Percentiles rank a stretch among this genome's conserved stretches.
Conservation (phyloP, 2,329 filamentous ascomycete genomes). For the Fusarium oligoseptatum region DNA sequence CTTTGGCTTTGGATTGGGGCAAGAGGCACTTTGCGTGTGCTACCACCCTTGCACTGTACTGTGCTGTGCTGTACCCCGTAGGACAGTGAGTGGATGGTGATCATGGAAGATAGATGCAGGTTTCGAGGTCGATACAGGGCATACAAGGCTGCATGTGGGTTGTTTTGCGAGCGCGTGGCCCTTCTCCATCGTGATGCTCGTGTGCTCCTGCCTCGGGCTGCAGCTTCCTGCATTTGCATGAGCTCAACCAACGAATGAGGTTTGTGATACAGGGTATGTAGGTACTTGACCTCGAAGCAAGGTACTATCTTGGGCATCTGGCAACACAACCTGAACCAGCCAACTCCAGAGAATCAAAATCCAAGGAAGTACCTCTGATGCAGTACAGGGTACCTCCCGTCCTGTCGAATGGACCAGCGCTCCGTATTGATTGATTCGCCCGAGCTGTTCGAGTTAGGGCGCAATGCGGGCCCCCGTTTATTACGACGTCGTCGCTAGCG, state of each 20-base stretch:
- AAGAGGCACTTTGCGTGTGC: not conserved
- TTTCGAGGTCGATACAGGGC: conserved; percentile 5
- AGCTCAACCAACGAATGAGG: conserved; percentile 23
- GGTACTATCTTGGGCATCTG: conserved; percentile 34
- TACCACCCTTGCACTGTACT: not conserved
- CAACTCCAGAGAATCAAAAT: conserved; percentile 18
- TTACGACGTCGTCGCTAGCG: conserved; percentile 42
- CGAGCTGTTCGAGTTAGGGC: conserved; percentile 21
- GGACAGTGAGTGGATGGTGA: not conserved
- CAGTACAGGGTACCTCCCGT: conserved; percentile 23
- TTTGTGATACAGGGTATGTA: conserved; percentile 9
- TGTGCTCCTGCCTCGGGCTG: conserved; percentile 14
- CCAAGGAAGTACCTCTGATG: conserved; percentile 22
- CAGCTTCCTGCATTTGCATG: conserved; percentile 13
- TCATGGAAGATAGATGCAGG: not conserved
- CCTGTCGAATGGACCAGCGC: not conserved
- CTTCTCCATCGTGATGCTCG: conserved; percentile 29
- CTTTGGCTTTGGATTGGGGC: not conserved
- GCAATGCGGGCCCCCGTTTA: conserved; percentile 39
- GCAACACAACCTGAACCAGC: not conserved
- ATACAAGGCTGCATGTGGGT: conserved; percentile 4
- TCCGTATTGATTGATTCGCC: conserved; percentile 41
- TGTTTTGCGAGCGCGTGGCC: conserved; percentile 5
- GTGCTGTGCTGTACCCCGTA: not conserved
- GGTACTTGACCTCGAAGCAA: conserved; percentile 31